Evolutionary conservation across 2,329 filamentous ascomycete species (phyloP), one percentile per base, ranked within the genome.

Genomic region (Cryphonectria parasitica): DNA sequence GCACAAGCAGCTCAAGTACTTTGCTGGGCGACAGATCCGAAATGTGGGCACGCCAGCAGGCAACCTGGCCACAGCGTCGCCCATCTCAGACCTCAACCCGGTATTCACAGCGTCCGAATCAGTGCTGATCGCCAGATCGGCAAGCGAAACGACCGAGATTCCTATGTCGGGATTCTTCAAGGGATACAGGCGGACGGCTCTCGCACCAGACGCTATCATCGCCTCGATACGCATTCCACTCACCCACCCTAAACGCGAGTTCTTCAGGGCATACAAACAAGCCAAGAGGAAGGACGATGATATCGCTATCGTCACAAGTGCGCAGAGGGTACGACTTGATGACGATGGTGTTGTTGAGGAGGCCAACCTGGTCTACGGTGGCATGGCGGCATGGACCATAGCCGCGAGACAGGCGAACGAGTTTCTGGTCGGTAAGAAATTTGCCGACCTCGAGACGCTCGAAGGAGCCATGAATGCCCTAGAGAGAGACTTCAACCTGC

Each of bases 11-110:
- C 89, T 99, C 68, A 92, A 92, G 74, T 98, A 95, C 79, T 98
- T 99, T 80, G 96, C 95, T 66, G 96, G 96, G 62, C 86, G 96
- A 63, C 96, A 99, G 77, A 98, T 99, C 77, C 89, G 96, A 75
- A 99, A 98, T 77, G 95, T 98, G n/a, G 96, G 95, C 41, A 98
- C 96, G 0, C 95, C 95, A 0, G 96, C 96, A 0, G 96, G 96
- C 60, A 99, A 98, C 77, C 82, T 99, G 43, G 95, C 92, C 1
- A 99, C 96, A 0, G 96, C 96, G 0, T 97, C 94, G 34, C 96
- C 96, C 0, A 99, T 98, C 62, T 98, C 95, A 0, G 96, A 99
- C 83, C 82, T 99, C 61, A 99, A 98, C 77, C 96, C 96, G 0
- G 94, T 98, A 0, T 90, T 99, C 66, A 92, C 98, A 79, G 95